A percentile compares a stretch with the other conserved stretches of the same genome.
Evolutionary conservation across 768 basidiomycete genomes (phyloP).

Genomic region (Leccinum variicolor): DNA sequence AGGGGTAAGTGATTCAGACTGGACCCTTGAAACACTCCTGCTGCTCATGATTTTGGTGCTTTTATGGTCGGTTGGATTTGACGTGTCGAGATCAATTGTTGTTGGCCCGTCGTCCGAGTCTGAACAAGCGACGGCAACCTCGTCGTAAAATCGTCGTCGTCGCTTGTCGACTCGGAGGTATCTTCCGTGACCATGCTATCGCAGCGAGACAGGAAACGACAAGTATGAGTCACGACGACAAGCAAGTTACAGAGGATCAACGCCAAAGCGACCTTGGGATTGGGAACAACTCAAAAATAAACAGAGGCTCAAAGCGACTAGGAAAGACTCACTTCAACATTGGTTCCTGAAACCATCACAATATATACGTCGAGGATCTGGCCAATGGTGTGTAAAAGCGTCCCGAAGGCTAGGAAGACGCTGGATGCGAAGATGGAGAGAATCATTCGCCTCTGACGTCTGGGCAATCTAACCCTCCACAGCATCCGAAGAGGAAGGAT

Average conservation of each 20-base stretch:
- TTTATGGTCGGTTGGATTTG: not conserved
- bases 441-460: constrained; percentile 21
- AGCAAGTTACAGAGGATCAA: not conserved
- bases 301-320: not conserved
- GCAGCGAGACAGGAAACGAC: not conserved
- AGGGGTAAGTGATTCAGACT: not conserved
- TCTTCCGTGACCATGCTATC: not conserved
- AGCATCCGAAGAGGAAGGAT: constrained; percentile 16
- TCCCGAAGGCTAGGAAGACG: constrained; percentile 11
- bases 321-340: not conserved
- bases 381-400: constrained; percentile 12
- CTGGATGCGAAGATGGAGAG: constrained; percentile 19
- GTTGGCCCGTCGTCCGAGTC: not conserved
- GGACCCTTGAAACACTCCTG: not conserved
- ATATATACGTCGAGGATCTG: not conserved
- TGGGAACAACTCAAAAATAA: not conserved
- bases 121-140: not conserved
- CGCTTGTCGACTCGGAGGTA: not conserved
- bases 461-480: constrained; percentile 19
- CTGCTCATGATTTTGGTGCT: not conserved
- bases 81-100: not conserved
- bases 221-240: not conserved
- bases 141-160: not conserved
- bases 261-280: not conserved
- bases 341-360: not conserved